Conservation (phyloP, 2,329 filamentous ascomycete species). For the Myotisia sp. region DNA sequence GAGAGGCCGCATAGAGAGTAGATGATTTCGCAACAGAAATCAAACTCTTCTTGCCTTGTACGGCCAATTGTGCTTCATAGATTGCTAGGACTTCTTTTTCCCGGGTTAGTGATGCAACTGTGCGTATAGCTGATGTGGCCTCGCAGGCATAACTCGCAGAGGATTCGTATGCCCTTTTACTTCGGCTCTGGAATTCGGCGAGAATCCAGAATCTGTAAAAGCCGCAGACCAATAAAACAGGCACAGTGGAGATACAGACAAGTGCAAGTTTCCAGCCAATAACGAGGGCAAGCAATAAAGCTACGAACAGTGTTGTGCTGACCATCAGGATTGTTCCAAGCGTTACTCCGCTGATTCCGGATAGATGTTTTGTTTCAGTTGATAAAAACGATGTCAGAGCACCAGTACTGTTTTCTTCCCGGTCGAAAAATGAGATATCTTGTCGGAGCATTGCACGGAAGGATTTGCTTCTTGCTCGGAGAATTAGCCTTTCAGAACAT, state of each 20-base stretch:
- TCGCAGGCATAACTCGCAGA: conserved; percentile 85
- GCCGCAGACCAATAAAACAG: conserved; percentile 63
- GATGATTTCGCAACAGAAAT: conserved; percentile 64
- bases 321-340: conserved; percentile 77
- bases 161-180: conserved; percentile 63
- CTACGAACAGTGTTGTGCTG: conserved; percentile 60
- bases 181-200: conserved; percentile 60
- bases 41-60: conserved; percentile 54
- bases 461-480: conserved; percentile 64
- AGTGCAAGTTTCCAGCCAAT: conserved; percentile 81
- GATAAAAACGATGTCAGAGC: conserved; percentile 78
- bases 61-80: conserved; percentile 54
- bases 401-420: conserved; percentile 75
- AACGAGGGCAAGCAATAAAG: conserved; percentile 54
- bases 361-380: conserved; percentile 76
- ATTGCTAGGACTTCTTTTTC: conserved; percentile 63
- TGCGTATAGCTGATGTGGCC: conserved; percentile 84
- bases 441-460: conserved; percentile 84
- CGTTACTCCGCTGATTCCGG: conserved; percentile 74
- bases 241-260: conserved; percentile 66
- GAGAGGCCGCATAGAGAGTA: conserved; percentile 65
- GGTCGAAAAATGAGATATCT: conserved; percentile 84
- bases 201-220: conserved; percentile 80
- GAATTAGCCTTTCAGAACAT: conserved; percentile 74
- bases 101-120: conserved; percentile 77